phyloP scores from a whole-genome alignment of 164 flowering plant genomes.

The Vitis riparia region DNA sequence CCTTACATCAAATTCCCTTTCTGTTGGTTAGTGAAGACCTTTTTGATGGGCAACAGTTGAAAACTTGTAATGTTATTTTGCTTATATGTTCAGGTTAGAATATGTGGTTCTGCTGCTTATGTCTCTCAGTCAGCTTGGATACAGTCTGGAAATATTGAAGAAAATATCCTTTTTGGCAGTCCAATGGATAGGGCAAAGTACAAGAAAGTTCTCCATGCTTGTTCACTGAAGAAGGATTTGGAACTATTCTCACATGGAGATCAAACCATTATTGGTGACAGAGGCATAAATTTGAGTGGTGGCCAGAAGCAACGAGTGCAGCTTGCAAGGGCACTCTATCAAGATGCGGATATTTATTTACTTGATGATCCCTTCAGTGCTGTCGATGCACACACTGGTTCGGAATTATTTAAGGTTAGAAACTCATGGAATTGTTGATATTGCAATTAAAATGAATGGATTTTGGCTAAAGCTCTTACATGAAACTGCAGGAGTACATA shows the following conservation, averaged over 20 bases:
- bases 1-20: neutral
- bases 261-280: constrained; percentile 95
- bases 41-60: neutral
- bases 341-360: constrained; percentile 94
- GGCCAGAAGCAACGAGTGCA: constrained; percentile 99
- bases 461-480: constrained; percentile 17
- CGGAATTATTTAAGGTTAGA: constrained; percentile 82
- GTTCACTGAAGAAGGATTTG: constrained; percentile 88
- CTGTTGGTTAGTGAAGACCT: neutral
- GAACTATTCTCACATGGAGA: constrained; percentile 95
- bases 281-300: constrained; percentile 98
- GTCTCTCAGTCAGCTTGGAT: constrained; percentile 99
- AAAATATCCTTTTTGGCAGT: constrained; percentile 92
- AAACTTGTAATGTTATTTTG: neutral
- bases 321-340: constrained; percentile 98
- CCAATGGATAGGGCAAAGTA: constrained; percentile 89
- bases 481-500: constrained; percentile 82
- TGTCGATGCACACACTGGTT: constrained; percentile 97
- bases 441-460: neutral
- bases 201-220: constrained; percentile 80
- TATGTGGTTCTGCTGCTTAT: constrained; percentile 93
- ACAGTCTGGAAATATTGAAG: constrained; percentile 96
- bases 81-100: constrained; percentile 53
- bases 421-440: neutral
- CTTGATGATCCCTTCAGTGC: constrained; percentile 99